These are phyloP conservation scores for Gracilaria gracilis DNA, from an alignment of 23 red algal genomes.

Conservation along the genomic window DNA sequence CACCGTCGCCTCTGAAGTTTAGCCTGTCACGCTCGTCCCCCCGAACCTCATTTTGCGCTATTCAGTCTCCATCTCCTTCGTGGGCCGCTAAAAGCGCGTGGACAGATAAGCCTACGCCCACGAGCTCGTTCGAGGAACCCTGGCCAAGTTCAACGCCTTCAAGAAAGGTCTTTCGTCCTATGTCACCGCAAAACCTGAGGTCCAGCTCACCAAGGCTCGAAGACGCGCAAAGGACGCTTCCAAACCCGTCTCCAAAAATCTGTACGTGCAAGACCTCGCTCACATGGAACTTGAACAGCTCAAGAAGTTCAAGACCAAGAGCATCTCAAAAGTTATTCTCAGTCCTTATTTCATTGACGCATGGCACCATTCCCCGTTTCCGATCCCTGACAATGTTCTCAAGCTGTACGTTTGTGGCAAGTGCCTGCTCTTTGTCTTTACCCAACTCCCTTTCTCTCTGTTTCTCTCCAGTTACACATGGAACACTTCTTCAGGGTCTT, in stretches of 20 bases:
- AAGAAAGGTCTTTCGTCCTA: background rate
- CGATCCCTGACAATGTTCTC: constrained; percentile 35
- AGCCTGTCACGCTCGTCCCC: background rate
- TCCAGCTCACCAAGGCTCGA: constrained; percentile 42
- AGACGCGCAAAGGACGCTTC: constrained; percentile 51
- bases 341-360: constrained; percentile 74
- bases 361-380: constrained; percentile 86
- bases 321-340: constrained; percentile 74
- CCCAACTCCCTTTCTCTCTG: constrained; percentile 10
- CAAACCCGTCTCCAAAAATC: constrained; percentile 65
- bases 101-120: constrained; percentile 74
- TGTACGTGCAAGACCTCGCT: constrained; percentile 24
- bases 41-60: constrained; percentile 29
- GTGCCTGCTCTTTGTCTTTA: constrained; percentile 65
- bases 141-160: background rate
- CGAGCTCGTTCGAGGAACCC: constrained; percentile 44
- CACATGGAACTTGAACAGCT: constrained; percentile 45
- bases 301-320: constrained; percentile 72
- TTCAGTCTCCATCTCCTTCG: constrained; percentile 71
- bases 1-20: background rate
- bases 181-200: constrained; percentile 16
- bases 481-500: constrained; percentile 66
- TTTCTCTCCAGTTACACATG: constrained; percentile 49
- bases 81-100: constrained; percentile 68
- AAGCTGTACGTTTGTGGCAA: constrained; percentile 78